These are phyloP conservation scores for Sanghuangporus sanghuang DNA, from an alignment of 1,284 basidiomycete species.

Conservation along the genomic window DNA sequence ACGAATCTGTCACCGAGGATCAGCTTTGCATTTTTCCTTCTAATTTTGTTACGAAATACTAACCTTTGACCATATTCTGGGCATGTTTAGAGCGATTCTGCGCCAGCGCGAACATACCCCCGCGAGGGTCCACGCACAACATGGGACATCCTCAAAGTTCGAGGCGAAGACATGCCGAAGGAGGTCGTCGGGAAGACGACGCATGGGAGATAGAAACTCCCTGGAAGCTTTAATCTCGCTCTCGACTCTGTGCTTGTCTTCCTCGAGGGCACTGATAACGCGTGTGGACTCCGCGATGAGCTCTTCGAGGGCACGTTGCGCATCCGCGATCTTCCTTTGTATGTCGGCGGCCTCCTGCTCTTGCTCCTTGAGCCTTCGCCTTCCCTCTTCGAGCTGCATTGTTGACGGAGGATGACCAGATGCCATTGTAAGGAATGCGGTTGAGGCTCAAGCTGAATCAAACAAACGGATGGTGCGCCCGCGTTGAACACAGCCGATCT, in stretches of 20 bases:
- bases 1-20: conserved; percentile 46
- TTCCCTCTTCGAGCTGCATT: conserved; percentile 19
- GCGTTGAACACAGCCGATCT: neutral
- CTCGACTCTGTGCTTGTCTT: conserved; percentile 43
- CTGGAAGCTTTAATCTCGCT: conserved; percentile 39
- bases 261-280: conserved; percentile 47
- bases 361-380: conserved; percentile 10
- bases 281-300: conserved; percentile 48
- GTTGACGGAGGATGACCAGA: neutral
- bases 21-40: conserved; percentile 10
- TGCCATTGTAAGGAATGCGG: conserved; percentile 1
- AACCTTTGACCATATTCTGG: conserved; percentile 69
- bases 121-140: conserved; percentile 64
- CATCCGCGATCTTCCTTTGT: conserved; percentile 30
- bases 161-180: conserved; percentile 60
- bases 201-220: conserved; percentile 65
- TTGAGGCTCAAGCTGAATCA: neutral
- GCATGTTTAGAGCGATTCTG: conserved; percentile 54
- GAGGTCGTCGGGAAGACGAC: conserved; percentile 59
- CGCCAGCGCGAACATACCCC: conserved; percentile 62
- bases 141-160: conserved; percentile 61
- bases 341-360: conserved; percentile 22
- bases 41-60: conserved; percentile 24
- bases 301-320: conserved; percentile 49
- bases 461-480: neutral